Conservation (phyloP, 148 eudicot genomes). For the Vaccinium macrocarpon region DNA sequence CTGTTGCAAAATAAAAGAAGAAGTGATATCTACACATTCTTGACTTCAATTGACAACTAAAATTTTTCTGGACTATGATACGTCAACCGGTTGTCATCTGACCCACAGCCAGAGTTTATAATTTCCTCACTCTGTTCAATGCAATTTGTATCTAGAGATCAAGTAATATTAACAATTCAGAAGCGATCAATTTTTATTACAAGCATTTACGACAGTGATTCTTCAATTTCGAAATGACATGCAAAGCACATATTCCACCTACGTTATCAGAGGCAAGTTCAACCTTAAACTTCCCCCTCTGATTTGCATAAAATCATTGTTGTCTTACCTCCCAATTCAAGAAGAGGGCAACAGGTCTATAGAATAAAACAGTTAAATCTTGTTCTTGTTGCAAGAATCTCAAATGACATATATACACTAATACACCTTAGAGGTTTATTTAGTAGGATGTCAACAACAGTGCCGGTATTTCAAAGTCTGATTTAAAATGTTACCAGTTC, state of each 20-base stretch:
- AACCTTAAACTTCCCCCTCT: neutral
- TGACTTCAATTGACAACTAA: neutral
- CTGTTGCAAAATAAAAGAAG: neutral
- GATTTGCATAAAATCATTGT: neutral
- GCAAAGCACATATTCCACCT: neutral
- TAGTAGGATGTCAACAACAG: neutral
- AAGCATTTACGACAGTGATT: neutral
- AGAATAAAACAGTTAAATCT: neutral
- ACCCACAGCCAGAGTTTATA: neutral
- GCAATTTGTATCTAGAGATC: neutral
- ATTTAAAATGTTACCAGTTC: neutral
- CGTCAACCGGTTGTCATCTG: neutral
- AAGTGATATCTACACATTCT: neutral
- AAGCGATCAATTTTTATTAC: neutral
- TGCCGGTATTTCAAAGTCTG: neutral
- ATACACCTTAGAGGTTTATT: neutral
- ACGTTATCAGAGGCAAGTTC: neutral
- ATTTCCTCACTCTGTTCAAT: conserved; percentile 1
- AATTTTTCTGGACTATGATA: neutral
- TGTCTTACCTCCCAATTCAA: neutral
- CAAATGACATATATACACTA: neutral
- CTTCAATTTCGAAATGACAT: neutral
- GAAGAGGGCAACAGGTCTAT: neutral
- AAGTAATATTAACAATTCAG: neutral
- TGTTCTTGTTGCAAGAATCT: neutral